Conservation (phyloP, 139 green algal species). For the Ettlia oleoabundans region DNA sequence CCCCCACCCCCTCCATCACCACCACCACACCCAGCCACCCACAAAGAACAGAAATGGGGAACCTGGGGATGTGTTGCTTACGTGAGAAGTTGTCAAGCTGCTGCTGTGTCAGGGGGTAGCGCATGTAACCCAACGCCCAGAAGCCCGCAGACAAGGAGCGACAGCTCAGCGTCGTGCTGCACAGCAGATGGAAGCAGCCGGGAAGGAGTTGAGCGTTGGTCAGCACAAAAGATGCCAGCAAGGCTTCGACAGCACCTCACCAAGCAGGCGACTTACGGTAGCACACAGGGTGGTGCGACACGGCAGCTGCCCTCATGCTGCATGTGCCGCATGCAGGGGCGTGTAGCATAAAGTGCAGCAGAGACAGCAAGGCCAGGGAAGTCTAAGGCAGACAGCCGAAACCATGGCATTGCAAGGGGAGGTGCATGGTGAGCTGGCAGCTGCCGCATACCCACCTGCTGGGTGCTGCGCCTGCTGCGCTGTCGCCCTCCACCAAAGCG, state of each 20-base stretch:
- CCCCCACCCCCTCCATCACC: too few species aligned
- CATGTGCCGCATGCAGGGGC: too few species aligned
- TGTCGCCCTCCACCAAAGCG: background rate
- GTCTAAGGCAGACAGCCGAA: too few species aligned
- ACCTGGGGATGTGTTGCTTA: background rate
- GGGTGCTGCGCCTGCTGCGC: background rate
- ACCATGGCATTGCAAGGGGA: too few species aligned
- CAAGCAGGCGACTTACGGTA: background rate
- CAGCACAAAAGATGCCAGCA: background rate
- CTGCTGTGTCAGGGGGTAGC: background rate
- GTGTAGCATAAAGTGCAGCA: too few species aligned
- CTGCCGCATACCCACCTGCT: background rate
- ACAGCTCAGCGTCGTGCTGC: background rate
- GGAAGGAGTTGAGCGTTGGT: background rate
- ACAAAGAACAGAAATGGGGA: too few species aligned
- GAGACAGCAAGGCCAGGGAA: background rate
- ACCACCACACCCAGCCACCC: too few species aligned
- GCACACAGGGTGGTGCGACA: background rate
- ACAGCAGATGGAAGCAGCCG: background rate
- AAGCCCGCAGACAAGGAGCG: conserved; percentile 10
- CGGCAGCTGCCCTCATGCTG: background rate
- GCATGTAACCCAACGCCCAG: conserved; percentile 24
- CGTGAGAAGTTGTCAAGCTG: conserved; percentile 33
- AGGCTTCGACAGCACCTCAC: background rate
- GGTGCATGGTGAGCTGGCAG: background rate